Conservation (phyloP, 495 filamentous ascomycete genomes). For the Lentithecium fluviatile region DNA sequence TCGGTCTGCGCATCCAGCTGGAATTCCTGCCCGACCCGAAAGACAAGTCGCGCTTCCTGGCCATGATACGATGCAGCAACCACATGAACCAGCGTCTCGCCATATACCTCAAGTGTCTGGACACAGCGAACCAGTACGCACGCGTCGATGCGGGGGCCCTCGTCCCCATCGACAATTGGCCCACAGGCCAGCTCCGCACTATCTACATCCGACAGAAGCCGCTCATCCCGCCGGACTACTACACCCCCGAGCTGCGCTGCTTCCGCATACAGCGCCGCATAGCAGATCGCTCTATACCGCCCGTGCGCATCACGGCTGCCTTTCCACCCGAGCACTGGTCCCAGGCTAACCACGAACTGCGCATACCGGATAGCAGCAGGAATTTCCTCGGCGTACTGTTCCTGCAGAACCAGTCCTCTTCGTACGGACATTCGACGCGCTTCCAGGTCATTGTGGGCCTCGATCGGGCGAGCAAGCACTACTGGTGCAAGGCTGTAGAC, state of each 20-base stretch:
- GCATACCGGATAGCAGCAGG: not conserved
- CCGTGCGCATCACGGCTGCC: not conserved
- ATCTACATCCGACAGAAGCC: conserved; percentile 14
- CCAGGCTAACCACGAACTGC: not conserved
- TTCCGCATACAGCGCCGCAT: conserved; percentile 3
- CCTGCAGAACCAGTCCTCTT: not conserved
- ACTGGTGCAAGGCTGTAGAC: not conserved
- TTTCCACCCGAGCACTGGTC: not conserved
- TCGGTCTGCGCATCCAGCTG: not conserved
- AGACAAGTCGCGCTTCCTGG: not conserved
- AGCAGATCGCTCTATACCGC: not conserved
- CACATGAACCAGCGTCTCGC: not conserved
- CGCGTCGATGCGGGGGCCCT: not conserved
- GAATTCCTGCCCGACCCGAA: conserved; percentile 2
- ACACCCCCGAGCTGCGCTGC: conserved; percentile 2
- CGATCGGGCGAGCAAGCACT: conserved; percentile 55
- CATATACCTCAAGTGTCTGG: not conserved
- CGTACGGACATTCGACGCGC: not conserved
- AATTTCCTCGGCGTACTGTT: not conserved
- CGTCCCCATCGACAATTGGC: not conserved
- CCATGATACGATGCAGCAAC: not conserved
- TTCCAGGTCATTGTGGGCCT: conserved; percentile 10
- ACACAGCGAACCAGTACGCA: conserved; percentile 4
- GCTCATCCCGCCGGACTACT: not conserved
- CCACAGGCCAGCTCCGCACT: not conserved